Evolutionary conservation across 169 alveolate species (phyloP), one percentile per base, ranked within the genome.

Genomic region (Plasmodium knowlesi): DNA sequence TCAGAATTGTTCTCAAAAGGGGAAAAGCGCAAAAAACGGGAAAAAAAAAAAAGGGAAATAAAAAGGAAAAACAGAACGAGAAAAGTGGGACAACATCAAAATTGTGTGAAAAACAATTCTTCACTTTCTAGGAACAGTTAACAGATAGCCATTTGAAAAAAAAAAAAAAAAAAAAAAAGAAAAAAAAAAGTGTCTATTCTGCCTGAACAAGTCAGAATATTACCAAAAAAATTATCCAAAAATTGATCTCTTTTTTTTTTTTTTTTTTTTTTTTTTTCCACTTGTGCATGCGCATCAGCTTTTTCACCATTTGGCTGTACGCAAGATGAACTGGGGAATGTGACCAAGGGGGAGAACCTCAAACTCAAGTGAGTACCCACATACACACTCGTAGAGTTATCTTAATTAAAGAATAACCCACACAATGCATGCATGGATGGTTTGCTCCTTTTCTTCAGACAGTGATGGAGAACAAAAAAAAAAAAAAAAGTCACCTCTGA

Each of bases 151-250:
- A 43, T 46, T 57, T 57, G 73, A 32, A 32, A 32, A 32, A 32
- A 32, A 32, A 32, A 32, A 32, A 57, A 54, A 54, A 67, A 83
- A 83, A 83, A 32, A 32, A 57, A 54, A 54, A 67, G 70, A 83
- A 83, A 83, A 57, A 83, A 57, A 57, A 61, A 28, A 30, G 10
- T 82, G 79, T 39, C 34, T 37, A 34, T 78, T 78, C 50, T 39
- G 5, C 53, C 84, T 78, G 84, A 78, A 37, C 84, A 32, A 78
- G 67, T 32, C 61, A 78, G 84, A 19, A 82, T n/a, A 82, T 82
- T 22, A 32, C 30, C 53, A 43, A 43, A 8, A 43, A 43, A 43
- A 32, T 43, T 43, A 43, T 43, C 46, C 28, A 53, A 82, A 82
- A 82, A 82, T 22, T 39, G 92, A 82, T 83, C 19, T 83, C 78